Evolutionary conservation across 805 yeast species (phyloP), one percentile per base, ranked within the genome.

Genomic region (Yarrowia sp.): DNA sequence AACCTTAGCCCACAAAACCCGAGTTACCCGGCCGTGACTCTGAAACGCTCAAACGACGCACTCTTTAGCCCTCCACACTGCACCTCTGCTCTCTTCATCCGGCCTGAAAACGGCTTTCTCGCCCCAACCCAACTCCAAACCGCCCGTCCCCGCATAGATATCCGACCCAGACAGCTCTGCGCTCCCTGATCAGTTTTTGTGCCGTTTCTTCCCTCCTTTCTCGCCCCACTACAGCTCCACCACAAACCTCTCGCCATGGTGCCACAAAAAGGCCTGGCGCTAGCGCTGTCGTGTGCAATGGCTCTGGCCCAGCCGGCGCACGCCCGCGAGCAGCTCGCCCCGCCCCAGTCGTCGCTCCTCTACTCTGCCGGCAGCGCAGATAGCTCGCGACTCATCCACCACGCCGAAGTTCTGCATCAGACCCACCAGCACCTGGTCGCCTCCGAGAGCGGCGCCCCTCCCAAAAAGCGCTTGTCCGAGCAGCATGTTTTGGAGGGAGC

Each of bases 401-500:
- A 51, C 42, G 58, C 58, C 31, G 58, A 51, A 14, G 58, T 51
- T 42, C 42, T 51, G 41, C 41, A 33, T 19, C 58, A 51, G 36
- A 51, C 58, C 14, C 58, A 51, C 58, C n/a, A 35, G 35, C 41
- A 51, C 39, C 41, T 35, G 22, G 58, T 29, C 18, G 58, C 58
- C 10, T 33, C 58, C 58, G 58, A 51, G 58, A 51, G 58, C 58
- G 58, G 58, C 58, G 58, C 58, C 42, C 58, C 58, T 35, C 58
- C 38, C 21, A 55, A 55, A 55, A 55, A 55, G 61, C 61, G 61
- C 61, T 55, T 39, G 46, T 9, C 46, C 33, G 61, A 61, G 60
- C 63, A 61, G 63, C 63, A 61, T 18, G 47, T 61, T 61, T 55
- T 61, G 36, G 42, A 35, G 44, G 42, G 60, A 27, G 35, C 58